These are phyloP conservation scores for Styphnolobium japonicum DNA, from an alignment of 306 rosid species.

Conservation along the genomic window DNA sequence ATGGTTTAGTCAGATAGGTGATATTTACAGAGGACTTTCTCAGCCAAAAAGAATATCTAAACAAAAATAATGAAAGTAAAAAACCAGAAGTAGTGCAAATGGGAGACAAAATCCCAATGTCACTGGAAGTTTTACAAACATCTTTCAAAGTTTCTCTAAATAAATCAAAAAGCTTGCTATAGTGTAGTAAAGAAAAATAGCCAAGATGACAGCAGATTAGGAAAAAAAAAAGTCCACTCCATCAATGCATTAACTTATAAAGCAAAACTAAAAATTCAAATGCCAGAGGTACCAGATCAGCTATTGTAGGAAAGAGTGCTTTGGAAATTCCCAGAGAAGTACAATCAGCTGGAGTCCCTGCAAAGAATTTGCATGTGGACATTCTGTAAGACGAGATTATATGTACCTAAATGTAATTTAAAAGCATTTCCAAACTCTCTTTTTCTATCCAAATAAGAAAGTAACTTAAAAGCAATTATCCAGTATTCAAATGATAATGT, in stretches of 20 bases:
- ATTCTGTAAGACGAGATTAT: not conserved
- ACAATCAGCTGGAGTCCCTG: constrained; percentile 77
- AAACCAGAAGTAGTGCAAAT: not conserved
- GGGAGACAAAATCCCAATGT: not conserved
- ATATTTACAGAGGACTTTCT: not conserved
- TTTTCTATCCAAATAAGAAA: no score
- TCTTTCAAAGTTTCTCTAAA: not conserved
- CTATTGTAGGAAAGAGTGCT: constrained; percentile 49
- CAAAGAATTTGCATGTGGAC: not conserved
- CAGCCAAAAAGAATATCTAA: not conserved
- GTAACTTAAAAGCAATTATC: not conserved
- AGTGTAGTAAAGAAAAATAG: not conserved
- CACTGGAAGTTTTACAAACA: not conserved
- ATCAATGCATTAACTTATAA: not conserved
- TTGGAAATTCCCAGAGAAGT: constrained; percentile 64
- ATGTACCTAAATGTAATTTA: not conserved
- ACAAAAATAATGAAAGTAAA: not conserved
- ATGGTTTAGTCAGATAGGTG: not conserved
- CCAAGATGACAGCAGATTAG: not conserved
- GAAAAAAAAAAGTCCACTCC: not conserved
- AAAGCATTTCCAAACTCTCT: not conserved
- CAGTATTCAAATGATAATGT: not conserved
- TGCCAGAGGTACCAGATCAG: constrained; percentile 48
- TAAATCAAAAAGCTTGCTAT: not conserved
- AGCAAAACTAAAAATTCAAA: not conserved